A percentile compares a stretch with the other conserved stretches of the same genome.
Conservation (phyloP, 495 filamentous ascomycete genomes). For the Penicillium canariense region DNA sequence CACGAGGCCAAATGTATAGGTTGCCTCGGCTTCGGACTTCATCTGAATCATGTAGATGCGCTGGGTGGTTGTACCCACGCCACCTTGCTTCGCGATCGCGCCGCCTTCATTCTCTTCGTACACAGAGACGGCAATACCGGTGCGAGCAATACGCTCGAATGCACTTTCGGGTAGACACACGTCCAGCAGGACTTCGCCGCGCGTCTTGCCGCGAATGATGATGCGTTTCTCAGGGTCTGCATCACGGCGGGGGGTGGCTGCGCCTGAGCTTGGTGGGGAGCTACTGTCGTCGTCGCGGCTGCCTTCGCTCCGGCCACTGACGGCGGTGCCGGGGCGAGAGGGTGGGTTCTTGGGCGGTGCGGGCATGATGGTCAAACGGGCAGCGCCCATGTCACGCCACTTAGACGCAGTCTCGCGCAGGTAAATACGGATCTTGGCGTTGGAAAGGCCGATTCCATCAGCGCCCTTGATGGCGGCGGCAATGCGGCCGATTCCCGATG, state of each 20-base stretch:
- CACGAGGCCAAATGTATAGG: constrained; percentile 60
- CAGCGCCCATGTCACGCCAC: constrained; percentile 89
- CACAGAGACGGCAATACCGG: constrained; percentile 82
- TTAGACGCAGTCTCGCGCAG: constrained; percentile 69
- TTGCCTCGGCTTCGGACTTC: constrained; percentile 60
- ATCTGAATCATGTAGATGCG: constrained; percentile 84
- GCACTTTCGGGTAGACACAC: constrained; percentile 77
- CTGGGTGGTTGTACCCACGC: constrained; percentile 63
- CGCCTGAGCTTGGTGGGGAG: constrained; percentile 34
- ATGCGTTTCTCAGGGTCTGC: constrained; percentile 72
- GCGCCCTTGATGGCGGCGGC: constrained; percentile 52
- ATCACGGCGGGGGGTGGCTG: constrained; percentile 36
- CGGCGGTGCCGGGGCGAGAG: constrained; percentile 35
- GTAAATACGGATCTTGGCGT: constrained; percentile 81
- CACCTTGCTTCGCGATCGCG: constrained; percentile 63
- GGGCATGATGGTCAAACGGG: constrained; percentile 75
- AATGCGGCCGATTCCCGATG: constrained; percentile 56
- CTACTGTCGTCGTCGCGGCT: constrained; percentile 16
- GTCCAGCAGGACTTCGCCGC: constrained; percentile 70
- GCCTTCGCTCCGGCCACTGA: constrained; percentile 28
- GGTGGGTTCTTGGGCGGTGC: constrained; percentile 51
- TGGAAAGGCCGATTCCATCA: constrained; percentile 61
- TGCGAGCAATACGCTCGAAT: constrained; percentile 78
- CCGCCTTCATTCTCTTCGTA: constrained; percentile 80
- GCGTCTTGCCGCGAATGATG: constrained; percentile 66